Evolutionary conservation across 1,139 yeast genomes (phyloP).

Genomic region (Debaryomyces coudertii): DNA sequence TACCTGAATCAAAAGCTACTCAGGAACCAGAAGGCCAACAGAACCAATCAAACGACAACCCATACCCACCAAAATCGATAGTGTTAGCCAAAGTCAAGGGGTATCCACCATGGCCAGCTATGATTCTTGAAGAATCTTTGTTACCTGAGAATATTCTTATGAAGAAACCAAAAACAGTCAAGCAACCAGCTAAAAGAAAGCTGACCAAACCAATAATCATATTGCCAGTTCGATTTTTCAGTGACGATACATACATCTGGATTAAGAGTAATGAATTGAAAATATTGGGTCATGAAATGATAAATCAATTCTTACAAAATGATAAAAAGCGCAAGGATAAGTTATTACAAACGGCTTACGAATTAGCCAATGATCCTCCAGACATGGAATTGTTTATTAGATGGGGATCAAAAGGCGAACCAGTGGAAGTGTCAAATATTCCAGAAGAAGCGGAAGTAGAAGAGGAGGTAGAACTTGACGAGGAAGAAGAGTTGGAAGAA

Average conservation of each 20-base stretch:
- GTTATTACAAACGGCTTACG: constrained; percentile 41
- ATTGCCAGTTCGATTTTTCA: constrained; percentile 60
- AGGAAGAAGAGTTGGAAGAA: constrained; percentile 26
- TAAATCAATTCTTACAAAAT: constrained; percentile 30
- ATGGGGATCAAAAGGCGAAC: constrained; percentile 47
- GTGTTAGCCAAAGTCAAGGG: constrained; percentile 79
- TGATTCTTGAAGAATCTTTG: constrained; percentile 61
- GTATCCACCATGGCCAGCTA: constrained; percentile 83
- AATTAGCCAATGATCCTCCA: constrained; percentile 46
- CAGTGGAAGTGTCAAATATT: constrained; percentile 17
- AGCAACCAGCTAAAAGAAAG: constrained; percentile 24
- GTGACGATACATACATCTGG: constrained; percentile 72
- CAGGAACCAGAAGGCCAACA: neutral
- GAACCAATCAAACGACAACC: neutral
- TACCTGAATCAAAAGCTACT: constrained; percentile 1
- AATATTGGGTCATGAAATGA: constrained; percentile 27
- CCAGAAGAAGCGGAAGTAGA: constrained; percentile 16
- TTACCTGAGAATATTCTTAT: constrained; percentile 57
- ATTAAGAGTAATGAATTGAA: constrained; percentile 49
- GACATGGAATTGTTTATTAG: constrained; percentile 45
- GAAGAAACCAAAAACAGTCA: constrained; percentile 49
- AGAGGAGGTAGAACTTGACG: constrained; percentile 12
- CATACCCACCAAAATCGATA: constrained; percentile 33
- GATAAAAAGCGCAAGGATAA: constrained; percentile 37
- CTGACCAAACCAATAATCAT: constrained; percentile 20